phyloP scores from a whole-genome alignment of 2,329 filamentous ascomycete genomes.

The Fusarium sp. region DNA sequence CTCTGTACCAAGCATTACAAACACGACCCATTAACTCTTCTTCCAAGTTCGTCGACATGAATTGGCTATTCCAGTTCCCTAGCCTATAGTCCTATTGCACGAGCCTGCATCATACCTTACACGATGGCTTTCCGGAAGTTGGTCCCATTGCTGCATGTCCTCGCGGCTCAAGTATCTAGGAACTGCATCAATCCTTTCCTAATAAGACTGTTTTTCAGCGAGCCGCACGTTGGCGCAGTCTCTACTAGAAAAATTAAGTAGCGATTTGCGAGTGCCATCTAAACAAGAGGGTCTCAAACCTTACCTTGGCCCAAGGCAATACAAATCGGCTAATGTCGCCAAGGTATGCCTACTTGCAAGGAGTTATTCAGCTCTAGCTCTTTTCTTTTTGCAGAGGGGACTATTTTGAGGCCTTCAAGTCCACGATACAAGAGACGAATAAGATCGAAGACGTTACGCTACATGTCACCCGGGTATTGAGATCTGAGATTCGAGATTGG shows the following conservation, averaged over 20 bases:
- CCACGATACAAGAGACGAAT: background rate
- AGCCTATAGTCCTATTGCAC: background rate
- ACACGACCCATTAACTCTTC: background rate
- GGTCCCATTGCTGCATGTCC: background rate
- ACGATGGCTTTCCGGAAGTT: background rate
- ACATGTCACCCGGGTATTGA: background rate
- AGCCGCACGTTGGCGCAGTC: slow-evolving; percentile 3
- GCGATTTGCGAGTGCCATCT: background rate
- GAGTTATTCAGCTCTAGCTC: background rate
- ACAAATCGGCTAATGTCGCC: background rate
- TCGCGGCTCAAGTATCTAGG: background rate
- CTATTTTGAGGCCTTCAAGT: background rate
- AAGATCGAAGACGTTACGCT: background rate
- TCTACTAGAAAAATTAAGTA: background rate
- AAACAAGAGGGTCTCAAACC: background rate
- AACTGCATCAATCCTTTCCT: background rate
- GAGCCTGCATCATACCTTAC: background rate
- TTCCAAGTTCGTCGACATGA: slow-evolving; percentile 4
- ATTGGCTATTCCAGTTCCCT: slow-evolving; percentile 6
- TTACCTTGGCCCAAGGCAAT: background rate
- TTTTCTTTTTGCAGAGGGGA: slow-evolving; percentile 20
- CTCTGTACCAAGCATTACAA: background rate
- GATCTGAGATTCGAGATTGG: background rate
- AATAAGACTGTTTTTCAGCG: background rate
- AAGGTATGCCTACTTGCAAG: slow-evolving; percentile 17